These are phyloP conservation scores for Penicillium sp. DNA, from an alignment of 2,329 filamentous ascomycete species.

Conservation along the genomic window DNA sequence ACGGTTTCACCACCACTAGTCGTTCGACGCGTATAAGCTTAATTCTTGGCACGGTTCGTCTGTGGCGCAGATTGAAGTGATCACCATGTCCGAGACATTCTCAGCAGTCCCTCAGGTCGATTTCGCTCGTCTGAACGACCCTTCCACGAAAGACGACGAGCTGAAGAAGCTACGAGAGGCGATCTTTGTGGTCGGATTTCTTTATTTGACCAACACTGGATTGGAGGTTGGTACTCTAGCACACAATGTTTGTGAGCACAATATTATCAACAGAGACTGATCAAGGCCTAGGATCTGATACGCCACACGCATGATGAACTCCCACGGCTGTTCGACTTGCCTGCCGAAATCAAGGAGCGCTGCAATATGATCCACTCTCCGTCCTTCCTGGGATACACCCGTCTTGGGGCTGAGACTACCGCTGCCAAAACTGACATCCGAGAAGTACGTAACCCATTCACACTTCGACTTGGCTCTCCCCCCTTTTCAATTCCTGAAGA, in stretches of 20 bases:
- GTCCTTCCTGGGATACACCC: slow-evolving; percentile 37
- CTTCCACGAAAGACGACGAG: slow-evolving; percentile 27
- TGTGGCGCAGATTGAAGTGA: background rate
- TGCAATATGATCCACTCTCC: slow-evolving; percentile 39
- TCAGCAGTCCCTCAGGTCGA: slow-evolving; percentile 36
- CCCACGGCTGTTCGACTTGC: slow-evolving; percentile 30
- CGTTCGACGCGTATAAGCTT: background rate
- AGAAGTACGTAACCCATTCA: slow-evolving; percentile 26
- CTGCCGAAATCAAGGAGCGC: slow-evolving; percentile 29
- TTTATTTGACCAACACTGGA: slow-evolving; percentile 40
- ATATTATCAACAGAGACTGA: background rate
- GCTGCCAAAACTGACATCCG: slow-evolving; percentile 34
- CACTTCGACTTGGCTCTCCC: background rate
- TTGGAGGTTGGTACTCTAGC: slow-evolving; percentile 29
- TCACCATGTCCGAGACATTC: slow-evolving; percentile 29
- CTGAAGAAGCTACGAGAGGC: slow-evolving; percentile 33
- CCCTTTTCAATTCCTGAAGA: background rate
- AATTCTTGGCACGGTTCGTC: background rate
- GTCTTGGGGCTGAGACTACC: slow-evolving; percentile 39
- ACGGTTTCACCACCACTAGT: background rate
- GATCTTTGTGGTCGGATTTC: slow-evolving; percentile 39
- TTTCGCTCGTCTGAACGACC: slow-evolving; percentile 28
- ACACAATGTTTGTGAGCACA: background rate
- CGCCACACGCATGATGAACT: slow-evolving; percentile 25
- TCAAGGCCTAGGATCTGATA: slow-evolving; percentile 23